phyloP scores from a whole-genome alignment of 441 rosid species.

The Isatis lusitanica region DNA sequence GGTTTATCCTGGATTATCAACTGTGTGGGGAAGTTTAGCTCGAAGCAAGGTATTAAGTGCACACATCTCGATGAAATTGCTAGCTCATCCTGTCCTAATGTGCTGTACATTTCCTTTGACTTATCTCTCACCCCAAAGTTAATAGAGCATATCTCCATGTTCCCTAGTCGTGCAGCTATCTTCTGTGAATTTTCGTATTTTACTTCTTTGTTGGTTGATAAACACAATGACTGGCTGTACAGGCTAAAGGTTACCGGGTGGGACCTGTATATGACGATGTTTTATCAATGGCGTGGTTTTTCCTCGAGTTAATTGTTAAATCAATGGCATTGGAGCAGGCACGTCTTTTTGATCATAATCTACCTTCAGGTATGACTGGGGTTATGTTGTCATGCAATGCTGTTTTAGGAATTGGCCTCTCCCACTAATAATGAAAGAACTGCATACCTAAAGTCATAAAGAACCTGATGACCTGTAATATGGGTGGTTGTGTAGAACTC shows the following conservation, averaged over 20 bases:
- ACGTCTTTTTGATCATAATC: conserved; percentile 81
- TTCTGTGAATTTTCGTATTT: conserved; percentile 1
- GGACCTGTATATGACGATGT: conserved; percentile 99
- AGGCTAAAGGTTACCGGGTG: conserved; percentile 99
- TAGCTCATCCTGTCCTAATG: conserved; percentile 9
- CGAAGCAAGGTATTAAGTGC: conserved; percentile 82
- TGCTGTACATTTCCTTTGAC: conserved; percentile 4
- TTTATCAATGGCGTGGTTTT: conserved; percentile 99
- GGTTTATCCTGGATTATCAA: conserved; percentile 96
- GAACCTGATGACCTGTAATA: conserved; percentile 8
- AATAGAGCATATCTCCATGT: conserved; percentile 6
- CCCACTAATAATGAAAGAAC: conserved; percentile 4
- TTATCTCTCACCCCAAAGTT: background rate
- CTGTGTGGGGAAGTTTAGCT: conserved; percentile 99
- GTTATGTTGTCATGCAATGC: conserved; percentile 16
- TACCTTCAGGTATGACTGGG: conserved; percentile 72
- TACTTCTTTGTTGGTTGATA: conserved; percentile 3
- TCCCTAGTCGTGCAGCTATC: conserved; percentile 12
- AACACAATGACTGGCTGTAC: conserved; percentile 36
- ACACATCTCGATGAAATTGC: background rate
- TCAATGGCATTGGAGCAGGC: conserved; percentile 99
- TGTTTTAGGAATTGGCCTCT: conserved; percentile 1
- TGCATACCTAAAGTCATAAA: conserved; percentile 6
- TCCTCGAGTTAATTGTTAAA: conserved; percentile 96
- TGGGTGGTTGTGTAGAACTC: conserved; percentile 12